Percentiles rank a stretch among this genome's conserved stretches.
Conservation (phyloP, 345 rosid species). For the Erucastrum elatum region DNA sequence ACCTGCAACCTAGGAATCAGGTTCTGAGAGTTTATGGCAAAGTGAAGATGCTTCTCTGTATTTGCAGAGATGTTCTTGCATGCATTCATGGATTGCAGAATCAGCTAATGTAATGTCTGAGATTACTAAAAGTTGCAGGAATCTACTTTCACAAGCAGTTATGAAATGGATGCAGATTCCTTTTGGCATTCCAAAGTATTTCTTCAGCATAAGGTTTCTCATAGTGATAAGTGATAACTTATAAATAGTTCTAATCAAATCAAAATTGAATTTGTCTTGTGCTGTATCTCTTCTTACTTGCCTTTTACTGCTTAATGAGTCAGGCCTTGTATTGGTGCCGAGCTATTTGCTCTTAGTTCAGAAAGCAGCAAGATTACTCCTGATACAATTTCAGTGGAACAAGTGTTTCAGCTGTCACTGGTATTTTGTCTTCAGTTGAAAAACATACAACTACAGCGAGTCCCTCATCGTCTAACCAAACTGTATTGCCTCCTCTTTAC, state of each 20-base stretch:
- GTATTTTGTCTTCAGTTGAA: conserved; percentile 69
- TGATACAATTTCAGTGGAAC: conserved; percentile 39
- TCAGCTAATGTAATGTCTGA: conserved; percentile 35
- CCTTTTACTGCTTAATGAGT: no score
- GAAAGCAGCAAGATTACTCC: conserved; percentile 38
- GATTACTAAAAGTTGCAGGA: conserved; percentile 44
- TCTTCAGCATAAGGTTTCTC: conserved; percentile 66
- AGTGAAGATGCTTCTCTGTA: conserved; percentile 44
- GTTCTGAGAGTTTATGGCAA: conserved; percentile 37
- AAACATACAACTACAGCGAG: conserved; percentile 48
- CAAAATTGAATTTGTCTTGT: not conserved
- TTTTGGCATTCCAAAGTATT: conserved; percentile 59
- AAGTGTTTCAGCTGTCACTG: conserved; percentile 61
- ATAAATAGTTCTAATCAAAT: not conserved
- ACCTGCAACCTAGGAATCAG: conserved; percentile 48
- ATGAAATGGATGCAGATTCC: conserved; percentile 64
- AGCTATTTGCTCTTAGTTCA: conserved; percentile 54
- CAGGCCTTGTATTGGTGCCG: conserved; percentile 80
- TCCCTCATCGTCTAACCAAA: conserved; percentile 38
- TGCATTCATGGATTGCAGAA: conserved; percentile 47
- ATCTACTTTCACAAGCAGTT: conserved; percentile 48
- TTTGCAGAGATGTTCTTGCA: conserved; percentile 55
- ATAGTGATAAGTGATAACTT: not conserved
- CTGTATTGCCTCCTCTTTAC: conserved; percentile 60
- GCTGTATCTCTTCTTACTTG: no score